Conservation (phyloP, 2,329 filamentous ascomycete genomes). For the Cytospora piceae region DNA sequence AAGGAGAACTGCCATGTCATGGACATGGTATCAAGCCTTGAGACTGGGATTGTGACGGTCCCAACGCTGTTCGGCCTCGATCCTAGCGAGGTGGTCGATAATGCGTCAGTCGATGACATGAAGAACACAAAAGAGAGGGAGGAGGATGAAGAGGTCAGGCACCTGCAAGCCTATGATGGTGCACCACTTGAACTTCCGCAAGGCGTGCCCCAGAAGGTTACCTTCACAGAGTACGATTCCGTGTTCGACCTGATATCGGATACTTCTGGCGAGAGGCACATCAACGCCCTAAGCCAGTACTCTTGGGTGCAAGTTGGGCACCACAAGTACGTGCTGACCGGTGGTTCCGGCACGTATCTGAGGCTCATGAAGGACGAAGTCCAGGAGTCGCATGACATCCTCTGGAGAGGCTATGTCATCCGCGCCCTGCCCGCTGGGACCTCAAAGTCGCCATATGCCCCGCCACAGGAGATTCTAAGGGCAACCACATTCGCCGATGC, state of each 20-base stretch:
- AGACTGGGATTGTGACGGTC: conserved; percentile 83
- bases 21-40: conserved; percentile 88
- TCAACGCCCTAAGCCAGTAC: conserved; percentile 73
- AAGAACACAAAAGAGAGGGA: conserved; percentile 54
- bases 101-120: conserved; percentile 67
- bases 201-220: conserved; percentile 53
- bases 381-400: conserved; percentile 35
- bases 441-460: conserved; percentile 65
- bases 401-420: conserved; percentile 52
- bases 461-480: conserved; percentile 69
- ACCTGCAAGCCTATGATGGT: conserved; percentile 31
- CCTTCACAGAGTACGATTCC: conserved; percentile 88
- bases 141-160: conserved; percentile 47
- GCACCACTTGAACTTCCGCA: conserved; percentile 8
- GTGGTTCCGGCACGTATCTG: conserved; percentile 64
- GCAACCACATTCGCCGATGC: conserved; percentile 72
- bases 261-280: conserved; percentile 75
- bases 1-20: conserved; percentile 94
- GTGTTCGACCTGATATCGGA: conserved; percentile 91
- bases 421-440: conserved; percentile 48
- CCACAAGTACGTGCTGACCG: conserved; percentile 71
- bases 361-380: conserved; percentile 52
- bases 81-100: conserved; percentile 73
- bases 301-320: conserved; percentile 83
- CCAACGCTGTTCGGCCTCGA: conserved; percentile 94